These are phyloP conservation scores for Cucumis hystrix DNA, from an alignment of 306 rosid genomes.

Conservation along the genomic window DNA sequence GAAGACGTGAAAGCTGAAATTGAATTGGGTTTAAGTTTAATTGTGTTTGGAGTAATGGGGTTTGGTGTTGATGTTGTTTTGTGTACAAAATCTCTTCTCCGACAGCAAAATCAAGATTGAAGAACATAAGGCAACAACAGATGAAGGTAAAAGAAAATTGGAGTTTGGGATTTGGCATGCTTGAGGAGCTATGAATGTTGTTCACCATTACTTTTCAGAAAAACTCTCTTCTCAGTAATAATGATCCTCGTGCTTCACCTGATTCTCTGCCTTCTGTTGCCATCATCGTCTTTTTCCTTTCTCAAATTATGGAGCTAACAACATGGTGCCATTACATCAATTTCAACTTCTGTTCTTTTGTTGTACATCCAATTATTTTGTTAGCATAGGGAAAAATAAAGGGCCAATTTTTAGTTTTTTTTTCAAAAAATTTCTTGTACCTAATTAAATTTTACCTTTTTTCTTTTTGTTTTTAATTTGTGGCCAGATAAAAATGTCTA, in stretches of 20 bases:
- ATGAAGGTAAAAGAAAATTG: constrained; percentile 8
- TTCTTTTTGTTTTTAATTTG: not conserved
- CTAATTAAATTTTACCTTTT: not conserved
- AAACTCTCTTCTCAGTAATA: not conserved
- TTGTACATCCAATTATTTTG: constrained; percentile 1
- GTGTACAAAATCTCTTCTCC: constrained; percentile 3
- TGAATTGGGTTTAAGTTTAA: constrained; percentile 12
- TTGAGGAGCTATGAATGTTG: not conserved
- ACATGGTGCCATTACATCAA: not conserved
- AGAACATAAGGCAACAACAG: not conserved
- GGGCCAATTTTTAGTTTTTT: not conserved
- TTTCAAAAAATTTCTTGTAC: not conserved
- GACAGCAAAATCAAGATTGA: constrained; percentile 2
- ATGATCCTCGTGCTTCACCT: constrained; percentile 8
- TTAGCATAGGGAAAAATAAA: not conserved
- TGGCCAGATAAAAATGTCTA: not conserved
- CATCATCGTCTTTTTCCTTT: not conserved
- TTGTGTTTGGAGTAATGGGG: not conserved
- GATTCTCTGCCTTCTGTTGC: not conserved
- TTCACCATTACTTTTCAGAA: not conserved
- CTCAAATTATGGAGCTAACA: not conserved
- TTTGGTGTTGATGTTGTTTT: constrained; percentile 10
- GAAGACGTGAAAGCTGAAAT: constrained; percentile 11
- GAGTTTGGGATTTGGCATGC: not conserved
- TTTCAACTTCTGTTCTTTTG: not conserved